A percentile compares a stretch with the other conserved stretches of the same genome.
phyloP scores from a whole-genome alignment of 139 green algal genomes.

The Auxenochlorella pyrenoidosa region DNA sequence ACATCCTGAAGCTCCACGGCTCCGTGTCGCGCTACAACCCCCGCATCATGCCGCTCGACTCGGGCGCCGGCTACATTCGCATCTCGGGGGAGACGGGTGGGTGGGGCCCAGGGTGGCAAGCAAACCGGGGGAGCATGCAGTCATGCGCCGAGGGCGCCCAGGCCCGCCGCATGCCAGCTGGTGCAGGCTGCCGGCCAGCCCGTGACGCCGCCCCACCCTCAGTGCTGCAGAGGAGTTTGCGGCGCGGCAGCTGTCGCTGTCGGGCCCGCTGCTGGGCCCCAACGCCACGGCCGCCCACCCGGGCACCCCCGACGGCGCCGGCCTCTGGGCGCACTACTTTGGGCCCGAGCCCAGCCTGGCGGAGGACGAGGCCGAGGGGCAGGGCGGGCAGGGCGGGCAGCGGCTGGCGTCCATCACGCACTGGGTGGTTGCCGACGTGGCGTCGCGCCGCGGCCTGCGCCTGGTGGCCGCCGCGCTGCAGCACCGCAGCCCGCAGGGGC shows the following conservation, averaged over 20 bases:
- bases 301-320: not conserved
- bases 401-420: constrained; percentile 66
- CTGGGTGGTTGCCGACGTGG: constrained; percentile 71
- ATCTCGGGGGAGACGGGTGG: constrained; percentile 18
- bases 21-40: constrained; percentile 57
- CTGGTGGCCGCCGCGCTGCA: constrained; percentile 42
- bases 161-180: not conserved
- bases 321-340: constrained; percentile 31
- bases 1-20: constrained; percentile 58
- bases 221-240: constrained; percentile 8
- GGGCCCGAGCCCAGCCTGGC: not conserved
- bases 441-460: not conserved
- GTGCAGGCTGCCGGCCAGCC: not conserved
- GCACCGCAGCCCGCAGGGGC: constrained; percentile 24
- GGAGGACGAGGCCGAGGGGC: constrained; percentile 45
- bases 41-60: constrained; percentile 29
- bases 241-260: constrained; percentile 28
- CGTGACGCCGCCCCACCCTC: not conserved
- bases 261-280: constrained; percentile 3
- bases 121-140: no score
- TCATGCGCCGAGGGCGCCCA: not conserved
- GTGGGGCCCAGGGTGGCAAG: not conserved
- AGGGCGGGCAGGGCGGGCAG: constrained; percentile 2
- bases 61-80: constrained; percentile 7
- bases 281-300: not conserved